Evolutionary conservation across 1,139 yeast species (phyloP).

Genomic region (Scheffersomyces segobiensis): DNA sequence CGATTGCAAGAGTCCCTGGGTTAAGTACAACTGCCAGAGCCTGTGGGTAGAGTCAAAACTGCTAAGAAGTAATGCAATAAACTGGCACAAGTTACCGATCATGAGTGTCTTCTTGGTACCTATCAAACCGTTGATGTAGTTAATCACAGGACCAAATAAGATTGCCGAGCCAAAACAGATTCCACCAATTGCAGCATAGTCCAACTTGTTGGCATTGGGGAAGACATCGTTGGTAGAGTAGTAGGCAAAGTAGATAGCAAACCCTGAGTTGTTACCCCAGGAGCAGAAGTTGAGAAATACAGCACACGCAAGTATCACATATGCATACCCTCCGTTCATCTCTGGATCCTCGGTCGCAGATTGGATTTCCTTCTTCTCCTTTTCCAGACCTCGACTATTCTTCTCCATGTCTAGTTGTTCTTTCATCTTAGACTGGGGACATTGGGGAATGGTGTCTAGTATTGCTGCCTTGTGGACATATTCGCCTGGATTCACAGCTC

Average conservation of each 20-base stretch:
- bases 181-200: slow-evolving; percentile 17
- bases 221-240: slow-evolving; percentile 7
- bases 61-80: slow-evolving; percentile 14
- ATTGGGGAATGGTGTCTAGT: neutral
- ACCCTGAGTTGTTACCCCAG: neutral
- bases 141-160: slow-evolving; percentile 12
- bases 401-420: neutral
- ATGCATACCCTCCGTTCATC: neutral
- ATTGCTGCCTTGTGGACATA: neutral
- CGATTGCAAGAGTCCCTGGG: slow-evolving; percentile 16
- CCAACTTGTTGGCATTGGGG: slow-evolving; percentile 12
- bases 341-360: neutral
- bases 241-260: neutral
- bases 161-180: slow-evolving; percentile 11
- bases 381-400: neutral
- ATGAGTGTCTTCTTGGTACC: slow-evolving; percentile 10
- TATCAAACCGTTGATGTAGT: slow-evolving; percentile 10
- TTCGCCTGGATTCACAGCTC: neutral
- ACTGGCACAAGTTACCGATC: slow-evolving; percentile 8
- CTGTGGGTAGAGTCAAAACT: slow-evolving; percentile 8
- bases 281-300: neutral
- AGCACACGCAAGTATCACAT: neutral
- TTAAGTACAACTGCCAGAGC: slow-evolving; percentile 17
- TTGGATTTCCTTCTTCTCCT: neutral
- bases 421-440: neutral